Base-by-base conservation (phyloP, 148 eudicot genomes). In the Silene conica region DNA sequence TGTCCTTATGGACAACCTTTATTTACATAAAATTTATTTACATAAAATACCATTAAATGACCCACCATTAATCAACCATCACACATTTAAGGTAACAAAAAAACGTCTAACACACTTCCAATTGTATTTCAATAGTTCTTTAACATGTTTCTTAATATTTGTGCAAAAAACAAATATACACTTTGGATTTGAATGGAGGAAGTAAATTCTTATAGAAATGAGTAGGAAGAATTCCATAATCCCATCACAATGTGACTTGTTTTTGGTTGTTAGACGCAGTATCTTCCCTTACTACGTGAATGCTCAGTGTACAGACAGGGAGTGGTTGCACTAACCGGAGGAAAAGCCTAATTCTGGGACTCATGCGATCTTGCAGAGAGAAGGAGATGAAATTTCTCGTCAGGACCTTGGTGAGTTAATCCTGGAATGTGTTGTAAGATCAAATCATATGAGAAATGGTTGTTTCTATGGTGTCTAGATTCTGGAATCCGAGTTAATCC, bases 381-480 rank as follows among this genome's bases (percentile, higher is more conserved):
- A 90, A 84, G 85, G 99, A 96, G 84, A 96, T 96, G 85, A 96
- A 96, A 79, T 96, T 86, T 79, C 78, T 96, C 63, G 99, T 92
- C 76, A 86, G 97, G 83, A 96, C 96, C 28, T 83, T 96, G 92
- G 99, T 96, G 85, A 85, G 87, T 78, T 73, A 11, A 63, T 62
- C 10, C 4, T 14, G 45, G 25, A 8, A 48, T 63, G 66, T 70
- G 9, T 52, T 56, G 38, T 16, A 3, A 50, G 23, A 67, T 63
- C 54, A 60, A 52, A 19, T 74, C 43, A 21, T 68, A 61, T 22
- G 28, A 67, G 59, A 73, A 38, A 59, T 46, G 46, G 19, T n/a
- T 67, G 50, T 31, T 55, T 60, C 15, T 61, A 23, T 62, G 50
- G 38, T 28, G 55, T 28, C 57, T 68, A 48, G 20, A 21, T 46